Base-by-base conservation (phyloP, 2,329 filamentous ascomycete genomes). In the Paraconiothyrium sp. region DNA sequence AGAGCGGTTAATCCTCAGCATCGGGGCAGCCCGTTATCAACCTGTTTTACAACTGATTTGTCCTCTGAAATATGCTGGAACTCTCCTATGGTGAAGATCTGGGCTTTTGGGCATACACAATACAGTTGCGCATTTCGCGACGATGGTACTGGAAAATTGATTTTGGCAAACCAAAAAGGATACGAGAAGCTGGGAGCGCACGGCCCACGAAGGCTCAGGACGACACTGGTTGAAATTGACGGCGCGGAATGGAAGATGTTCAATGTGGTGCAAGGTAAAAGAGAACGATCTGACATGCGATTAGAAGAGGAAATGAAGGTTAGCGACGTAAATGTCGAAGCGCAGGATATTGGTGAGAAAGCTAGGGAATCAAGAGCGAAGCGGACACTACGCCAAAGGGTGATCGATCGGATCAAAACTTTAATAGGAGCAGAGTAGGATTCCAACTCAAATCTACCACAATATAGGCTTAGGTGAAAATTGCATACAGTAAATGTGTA, bases 31-130 rank as follows among this genome's bases (percentile, higher is more conserved):
- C 20, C 20, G 20, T 20, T 20, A 20, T 20, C 20, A 20, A 20
- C 20, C 20, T 20, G 20, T 20, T 84, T 85, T 62, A 71, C 74
- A 0, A 83, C 80, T 0, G 79, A 84, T 59, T 59, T 84, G 37
- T 68, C 69, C 0, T 30, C 32, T 0, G 71, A 82, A 61, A 1
- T 4, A 3, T 83, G 79, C 64, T 84, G 78, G 68, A 67, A 5
- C 1, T 76, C 66, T 32, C 27, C 22, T 0, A 68, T 60, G 2
- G 81, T 84, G 20, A 79, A 72, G 66, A 34, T 82, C 0, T 85
- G 82, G 83, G 82, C 77, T 0, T 85, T 84, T 71, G 82, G 83
- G 0, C 83, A 85, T 61, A 85, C 83, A 11, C 82, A 84, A 63
- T 83, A 75, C 64, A 83, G 82, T 59, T 83, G 81, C 66, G 77